Base-by-base conservation (phyloP, 257 asterid genomes). In the Petrea volubilis region DNA sequence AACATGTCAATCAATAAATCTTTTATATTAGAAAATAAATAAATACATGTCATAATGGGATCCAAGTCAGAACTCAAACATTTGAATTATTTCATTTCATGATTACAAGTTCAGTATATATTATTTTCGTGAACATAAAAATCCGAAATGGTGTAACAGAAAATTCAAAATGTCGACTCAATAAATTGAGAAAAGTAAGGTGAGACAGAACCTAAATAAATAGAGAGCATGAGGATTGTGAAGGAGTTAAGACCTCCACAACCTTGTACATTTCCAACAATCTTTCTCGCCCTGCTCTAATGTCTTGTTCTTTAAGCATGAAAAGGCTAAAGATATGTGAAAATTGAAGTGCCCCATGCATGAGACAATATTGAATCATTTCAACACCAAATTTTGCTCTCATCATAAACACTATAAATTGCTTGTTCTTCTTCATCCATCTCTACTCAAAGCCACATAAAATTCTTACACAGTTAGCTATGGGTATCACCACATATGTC, bases 401-500 rank as follows among this genome's bases (percentile, higher is more conserved):
- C 14, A 0, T n/a, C 12, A 55, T 25, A 24, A 55, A 20, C 38
- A n/a, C 60, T 55, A 55, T 55, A 55, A 55, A 55, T 55, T 55
- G 10, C 20, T 13, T 10, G 17, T 24, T 27, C 36, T 13, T 55
- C 36, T 12, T 24, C 60, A 55, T 55, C 60, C 60, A 55, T 11
- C 9, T 0, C 36, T 4, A 7, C 43, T 2, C 13, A 0, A 21
- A 51, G 29, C 24, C 17, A 10, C 18, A 33, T 33, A n/a, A 3
- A 7, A 2, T 57, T 21, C 4, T 14, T 8, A 12, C 20, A 17
- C 8, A 5, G 1, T 24, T 20, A 23, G 13, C 23, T 24, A 75
- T 75, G 76, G 76, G 38, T 9, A 50, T 67, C 41, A 41, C 72
- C 12, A 67, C 76, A 20, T 73, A 73, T 70, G 68, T 25, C 6